A percentile compares a stretch with the other conserved stretches of the same genome.
Evolutionary conservation across 345 rosid genomes (phyloP).

Genomic region (Euphorbia tirucalli): DNA sequence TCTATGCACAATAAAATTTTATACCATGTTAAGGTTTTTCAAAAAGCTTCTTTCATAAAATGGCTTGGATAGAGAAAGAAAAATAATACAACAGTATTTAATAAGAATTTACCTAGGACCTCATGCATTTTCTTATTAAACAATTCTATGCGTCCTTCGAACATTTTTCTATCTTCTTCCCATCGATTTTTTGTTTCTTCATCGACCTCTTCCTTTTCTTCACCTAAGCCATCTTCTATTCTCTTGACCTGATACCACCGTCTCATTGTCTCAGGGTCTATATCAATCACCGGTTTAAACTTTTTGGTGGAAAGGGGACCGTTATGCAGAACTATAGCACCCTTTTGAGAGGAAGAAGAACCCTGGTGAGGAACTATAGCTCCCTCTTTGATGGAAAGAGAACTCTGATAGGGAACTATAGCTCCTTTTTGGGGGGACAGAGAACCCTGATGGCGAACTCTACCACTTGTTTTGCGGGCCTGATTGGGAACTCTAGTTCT

Average conservation of each 20-base stretch:
- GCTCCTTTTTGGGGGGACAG: too few species aligned
- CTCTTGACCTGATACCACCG: slow-evolving; percentile 41
- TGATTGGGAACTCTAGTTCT: too few species aligned
- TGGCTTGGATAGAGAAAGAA: background rate
- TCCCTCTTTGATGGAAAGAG: background rate
- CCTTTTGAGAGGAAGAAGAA: background rate
- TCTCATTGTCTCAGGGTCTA: slow-evolving; percentile 38
- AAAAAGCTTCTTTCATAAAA: background rate
- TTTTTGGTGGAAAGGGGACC: background rate
- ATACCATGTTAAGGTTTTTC: background rate
- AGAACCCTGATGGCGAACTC: too few species aligned
- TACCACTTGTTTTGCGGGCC: too few species aligned
- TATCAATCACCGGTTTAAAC: slow-evolving; percentile 23
- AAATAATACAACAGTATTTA: background rate
- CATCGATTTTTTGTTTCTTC: slow-evolving; percentile 31
- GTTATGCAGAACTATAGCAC: background rate
- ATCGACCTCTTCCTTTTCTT: slow-evolving; percentile 18
- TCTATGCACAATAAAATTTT: background rate
- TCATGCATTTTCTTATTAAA: slow-evolving; percentile 40
- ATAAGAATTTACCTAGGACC: slow-evolving; percentile 36
- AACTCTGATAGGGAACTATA: background rate
- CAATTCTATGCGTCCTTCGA: slow-evolving; percentile 24
- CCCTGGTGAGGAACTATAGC: background rate
- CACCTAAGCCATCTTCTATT: slow-evolving; percentile 3
- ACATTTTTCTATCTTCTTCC: slow-evolving; percentile 34